A percentile compares a stretch with the other conserved stretches of the same genome.
phyloP scores from a whole-genome alignment of 2,329 filamentous ascomycete genomes.

The Beauveria caledonica region DNA sequence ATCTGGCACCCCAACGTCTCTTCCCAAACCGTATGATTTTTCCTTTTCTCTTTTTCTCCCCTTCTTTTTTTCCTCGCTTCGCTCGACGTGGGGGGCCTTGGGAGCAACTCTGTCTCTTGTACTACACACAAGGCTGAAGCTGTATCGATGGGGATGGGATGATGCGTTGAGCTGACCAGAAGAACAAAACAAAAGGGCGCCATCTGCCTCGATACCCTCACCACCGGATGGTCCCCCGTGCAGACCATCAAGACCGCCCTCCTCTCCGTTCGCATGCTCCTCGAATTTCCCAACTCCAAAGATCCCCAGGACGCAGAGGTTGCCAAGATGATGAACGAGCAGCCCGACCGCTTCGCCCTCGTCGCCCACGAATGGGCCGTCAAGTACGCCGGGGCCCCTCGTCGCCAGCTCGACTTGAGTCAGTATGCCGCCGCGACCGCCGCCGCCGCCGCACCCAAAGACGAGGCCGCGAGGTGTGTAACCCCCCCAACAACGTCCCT shows the following conservation, averaged over 20 bases:
- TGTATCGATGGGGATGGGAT: not conserved
- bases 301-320: constrained; percentile 97
- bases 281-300: constrained; percentile 88
- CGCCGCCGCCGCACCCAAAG: constrained; percentile 18
- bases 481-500: not conserved
- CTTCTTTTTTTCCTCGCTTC: not conserved
- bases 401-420: constrained; percentile 27
- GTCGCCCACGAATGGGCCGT: constrained; percentile 89
- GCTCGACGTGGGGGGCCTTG: not conserved
- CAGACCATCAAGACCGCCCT: constrained; percentile 92
- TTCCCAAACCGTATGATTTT: constrained; percentile 69
- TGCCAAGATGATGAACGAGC: constrained; percentile 75
- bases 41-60: too few species aligned
- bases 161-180: not conserved
- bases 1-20: constrained; percentile 98
- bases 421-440: constrained; percentile 44
- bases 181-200: constrained; percentile 55
- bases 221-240: constrained; percentile 87
- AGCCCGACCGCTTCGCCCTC: constrained; percentile 69
- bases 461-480: constrained; percentile 11
- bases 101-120: not conserved
- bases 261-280: constrained; percentile 84
- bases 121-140: not conserved
- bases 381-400: constrained; percentile 68
- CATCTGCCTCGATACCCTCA: constrained; percentile 91